Conservation (phyloP, 306 rosid genomes). For the Echinosophora koreensis region DNA sequence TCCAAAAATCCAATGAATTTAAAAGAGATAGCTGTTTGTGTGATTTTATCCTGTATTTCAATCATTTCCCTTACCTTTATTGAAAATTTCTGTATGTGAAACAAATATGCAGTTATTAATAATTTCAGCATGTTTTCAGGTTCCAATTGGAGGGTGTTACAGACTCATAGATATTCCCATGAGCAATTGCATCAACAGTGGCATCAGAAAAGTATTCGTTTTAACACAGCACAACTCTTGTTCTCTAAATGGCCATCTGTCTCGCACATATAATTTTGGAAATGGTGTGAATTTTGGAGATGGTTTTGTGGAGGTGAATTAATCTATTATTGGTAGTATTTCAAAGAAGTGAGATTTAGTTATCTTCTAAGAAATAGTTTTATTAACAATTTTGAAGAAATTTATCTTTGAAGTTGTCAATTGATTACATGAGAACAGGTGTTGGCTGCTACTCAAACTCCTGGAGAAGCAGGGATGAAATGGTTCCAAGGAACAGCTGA, state of each 20-base stretch:
- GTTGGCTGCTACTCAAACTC: conserved; percentile 91
- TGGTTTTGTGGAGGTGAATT: conserved; percentile 81
- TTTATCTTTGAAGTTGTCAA: neutral
- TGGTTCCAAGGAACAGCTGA: conserved; percentile 98
- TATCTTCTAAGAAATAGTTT: conserved; percentile 1
- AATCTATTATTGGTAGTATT: neutral
- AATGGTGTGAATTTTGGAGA: conserved; percentile 78
- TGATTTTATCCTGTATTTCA: neutral
- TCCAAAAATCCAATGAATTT: too few relatives aligned
- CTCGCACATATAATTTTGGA: conserved; percentile 71
- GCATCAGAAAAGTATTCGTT: conserved; percentile 76
- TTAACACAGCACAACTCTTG: conserved; percentile 86
- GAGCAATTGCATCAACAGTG: conserved; percentile 97
- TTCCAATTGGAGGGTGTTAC: conserved; percentile 92
- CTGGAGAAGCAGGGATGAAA: conserved; percentile 79
- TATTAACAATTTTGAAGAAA: conserved; percentile 10
- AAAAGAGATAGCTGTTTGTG: neutral
- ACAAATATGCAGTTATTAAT: conserved; percentile 4
- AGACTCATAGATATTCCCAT: conserved; percentile 84
- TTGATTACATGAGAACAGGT: conserved; percentile 59
- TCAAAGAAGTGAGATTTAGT: neutral
- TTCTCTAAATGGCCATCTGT: conserved; percentile 89
- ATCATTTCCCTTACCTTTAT: neutral
- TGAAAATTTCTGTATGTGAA: neutral
- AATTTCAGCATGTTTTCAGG: conserved; percentile 55